A percentile compares a stretch with the other conserved stretches of the same genome.
Conservation (phyloP, 1,139 yeast genomes). For the Suhomyces yuchorum region DNA sequence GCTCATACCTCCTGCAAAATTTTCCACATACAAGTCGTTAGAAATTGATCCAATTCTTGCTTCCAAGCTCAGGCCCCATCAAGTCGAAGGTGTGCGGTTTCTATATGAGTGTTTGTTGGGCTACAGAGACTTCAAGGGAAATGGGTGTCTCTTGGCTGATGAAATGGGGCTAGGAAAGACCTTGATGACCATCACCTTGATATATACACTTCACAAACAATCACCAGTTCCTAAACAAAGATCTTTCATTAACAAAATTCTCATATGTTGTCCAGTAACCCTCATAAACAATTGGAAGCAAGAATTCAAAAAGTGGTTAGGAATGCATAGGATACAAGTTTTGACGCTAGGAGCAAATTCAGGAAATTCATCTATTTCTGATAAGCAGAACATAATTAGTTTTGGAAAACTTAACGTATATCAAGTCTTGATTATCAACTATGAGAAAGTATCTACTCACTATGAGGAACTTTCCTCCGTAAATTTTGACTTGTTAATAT, state of each 20-base stretch:
- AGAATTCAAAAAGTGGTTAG: slow-evolving; percentile 92
- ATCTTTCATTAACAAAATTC: slow-evolving; percentile 55
- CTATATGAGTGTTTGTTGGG: slow-evolving; percentile 85
- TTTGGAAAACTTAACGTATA: slow-evolving; percentile 74
- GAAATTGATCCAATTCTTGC: slow-evolving; percentile 70
- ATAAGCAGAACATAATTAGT: slow-evolving; percentile 56
- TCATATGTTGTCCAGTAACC: slow-evolving; percentile 92
- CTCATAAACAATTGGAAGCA: slow-evolving; percentile 83
- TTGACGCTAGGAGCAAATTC: slow-evolving; percentile 50
- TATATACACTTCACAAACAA: slow-evolving; percentile 84
- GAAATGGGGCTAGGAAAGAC: slow-evolving; percentile 99
- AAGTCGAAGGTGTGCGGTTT: slow-evolving; percentile 77
- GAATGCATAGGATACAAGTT: slow-evolving; percentile 60
- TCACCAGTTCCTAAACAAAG: slow-evolving; percentile 49
- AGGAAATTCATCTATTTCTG: slow-evolving; percentile 39
- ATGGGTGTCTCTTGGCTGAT: slow-evolving; percentile 88
- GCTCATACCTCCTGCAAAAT: slow-evolving; percentile 5
- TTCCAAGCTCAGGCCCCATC: slow-evolving; percentile 72
- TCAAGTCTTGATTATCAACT: slow-evolving; percentile 83
- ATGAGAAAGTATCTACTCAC: slow-evolving; percentile 71
- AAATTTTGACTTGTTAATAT: slow-evolving; percentile 71
- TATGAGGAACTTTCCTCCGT: slow-evolving; percentile 54
- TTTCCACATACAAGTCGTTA: slow-evolving; percentile 1
- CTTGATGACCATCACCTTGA: slow-evolving; percentile 74
- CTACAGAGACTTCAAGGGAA: slow-evolving; percentile 43